Evolutionary conservation across 169 alveolate species (phyloP).

Genomic region (Theileria annulata): DNA sequence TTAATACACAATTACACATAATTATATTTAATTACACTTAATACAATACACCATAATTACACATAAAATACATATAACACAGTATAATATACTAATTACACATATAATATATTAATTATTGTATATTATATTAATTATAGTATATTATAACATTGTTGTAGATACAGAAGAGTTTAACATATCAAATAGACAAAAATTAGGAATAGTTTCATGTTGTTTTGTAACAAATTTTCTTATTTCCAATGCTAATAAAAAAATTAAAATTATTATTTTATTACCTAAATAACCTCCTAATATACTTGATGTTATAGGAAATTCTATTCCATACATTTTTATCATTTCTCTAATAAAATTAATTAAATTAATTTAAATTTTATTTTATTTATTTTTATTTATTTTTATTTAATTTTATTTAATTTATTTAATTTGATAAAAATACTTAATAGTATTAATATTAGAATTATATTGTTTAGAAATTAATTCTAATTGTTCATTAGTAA

Average conservation of each 20-base stretch:
- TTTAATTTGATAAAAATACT: neutral
- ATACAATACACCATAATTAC: too few species aligned
- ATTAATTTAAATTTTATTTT: neutral
- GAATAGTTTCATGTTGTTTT: constrained; percentile 77
- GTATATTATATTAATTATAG: too few species aligned
- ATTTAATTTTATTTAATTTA: neutral
- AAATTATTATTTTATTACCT: constrained; percentile 5
- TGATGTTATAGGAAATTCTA: constrained; percentile 38
- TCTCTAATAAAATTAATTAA: constrained; percentile 1
- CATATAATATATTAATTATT: too few species aligned
- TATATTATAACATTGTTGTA: constrained; percentile 69
- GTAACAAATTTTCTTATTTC: constrained; percentile 76
- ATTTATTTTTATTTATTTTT: too few species aligned
- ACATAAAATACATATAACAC: too few species aligned
- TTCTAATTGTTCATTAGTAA: constrained; percentile 26
- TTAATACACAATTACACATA: neutral
- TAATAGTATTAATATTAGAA: neutral
- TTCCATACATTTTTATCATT: constrained; percentile 23
- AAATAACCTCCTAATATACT: constrained; percentile 75
- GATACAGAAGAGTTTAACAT: constrained; percentile 71
- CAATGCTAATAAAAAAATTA: constrained; percentile 33
- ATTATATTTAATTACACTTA: too few species aligned
- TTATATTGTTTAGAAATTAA: constrained; percentile 22
- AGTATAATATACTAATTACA: too few species aligned
- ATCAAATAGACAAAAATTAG: constrained; percentile 76